Evolutionary conservation across 1,139 yeast genomes (phyloP).

Genomic region (Candida tetrigidarum): DNA sequence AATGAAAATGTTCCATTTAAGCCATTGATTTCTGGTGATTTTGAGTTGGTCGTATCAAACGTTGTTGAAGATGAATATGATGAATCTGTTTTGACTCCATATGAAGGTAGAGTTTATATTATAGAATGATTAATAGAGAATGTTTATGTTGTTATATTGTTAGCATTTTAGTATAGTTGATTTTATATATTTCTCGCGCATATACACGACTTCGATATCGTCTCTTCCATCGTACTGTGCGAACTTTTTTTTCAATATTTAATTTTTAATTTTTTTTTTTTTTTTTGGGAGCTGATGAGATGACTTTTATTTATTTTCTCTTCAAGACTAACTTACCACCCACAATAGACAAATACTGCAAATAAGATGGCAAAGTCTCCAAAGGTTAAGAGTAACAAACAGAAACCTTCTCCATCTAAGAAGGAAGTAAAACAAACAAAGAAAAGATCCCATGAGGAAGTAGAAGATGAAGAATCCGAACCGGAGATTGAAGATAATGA

Average conservation of each 20-base stretch:
- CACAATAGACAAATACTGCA: constrained; percentile 15
- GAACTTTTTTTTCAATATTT: neutral
- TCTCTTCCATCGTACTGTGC: too few relatives aligned
- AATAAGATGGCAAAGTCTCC: constrained; percentile 17
- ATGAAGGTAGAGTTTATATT: constrained; percentile 35
- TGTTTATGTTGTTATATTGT: neutral
- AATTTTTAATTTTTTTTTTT: neutral
- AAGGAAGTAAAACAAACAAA: constrained; percentile 5
- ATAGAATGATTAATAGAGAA: constrained; percentile 15
- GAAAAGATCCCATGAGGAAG: constrained; percentile 16
- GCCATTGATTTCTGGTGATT: constrained; percentile 32
- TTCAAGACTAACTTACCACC: neutral
- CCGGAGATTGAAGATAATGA: constrained; percentile 41
- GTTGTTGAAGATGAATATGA: constrained; percentile 21
- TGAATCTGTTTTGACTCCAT: constrained; percentile 33
- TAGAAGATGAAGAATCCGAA: constrained; percentile 21
- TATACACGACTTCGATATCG: neutral
- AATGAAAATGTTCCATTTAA: constrained; percentile 32
- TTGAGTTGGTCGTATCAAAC: constrained; percentile 35
- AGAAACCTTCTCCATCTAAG: constrained; percentile 1
- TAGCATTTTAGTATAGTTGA: neutral
- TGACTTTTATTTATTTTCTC: constrained; percentile 26
- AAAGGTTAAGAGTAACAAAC: constrained; percentile 8
- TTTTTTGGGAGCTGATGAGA: constrained; percentile 19
- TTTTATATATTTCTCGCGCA: neutral